A percentile compares a stretch with the other conserved stretches of the same genome.
Evolutionary conservation across 331 rosid species (phyloP).

Genomic region (Acacia concinna): DNA sequence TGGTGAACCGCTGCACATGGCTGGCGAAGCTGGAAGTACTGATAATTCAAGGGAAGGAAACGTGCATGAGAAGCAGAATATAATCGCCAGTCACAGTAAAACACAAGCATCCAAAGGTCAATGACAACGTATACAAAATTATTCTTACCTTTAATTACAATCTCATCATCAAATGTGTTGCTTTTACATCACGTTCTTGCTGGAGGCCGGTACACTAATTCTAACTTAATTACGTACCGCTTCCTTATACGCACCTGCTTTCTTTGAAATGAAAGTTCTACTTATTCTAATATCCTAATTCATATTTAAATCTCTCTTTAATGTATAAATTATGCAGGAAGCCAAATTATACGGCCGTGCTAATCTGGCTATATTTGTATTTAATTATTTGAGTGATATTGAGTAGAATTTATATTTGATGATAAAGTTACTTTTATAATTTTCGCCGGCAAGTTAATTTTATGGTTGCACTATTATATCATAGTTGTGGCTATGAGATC

Average conservation of each 20-base stretch:
- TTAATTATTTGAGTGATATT: neutral
- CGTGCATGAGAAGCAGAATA: neutral
- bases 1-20: neutral
- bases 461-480: neutral
- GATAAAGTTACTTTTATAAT: too few relatives aligned
- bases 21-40: neutral
- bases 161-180: neutral
- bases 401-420: neutral
- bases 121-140: too few relatives aligned
- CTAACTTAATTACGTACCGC: neutral
- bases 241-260: neutral
- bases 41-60: neutral
- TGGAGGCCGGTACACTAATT: conserved; percentile 9
- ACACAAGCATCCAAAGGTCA: conserved; percentile 20
- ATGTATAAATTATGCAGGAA: neutral
- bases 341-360: neutral
- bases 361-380: neutral
- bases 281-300: neutral
- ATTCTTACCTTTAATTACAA: too few relatives aligned
- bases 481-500: neutral
- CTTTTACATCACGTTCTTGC: conserved; percentile 8
- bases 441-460: too few relatives aligned
- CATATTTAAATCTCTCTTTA: neutral
- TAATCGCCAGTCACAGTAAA: conserved; percentile 5
- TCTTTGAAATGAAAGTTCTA: neutral